Evolutionary conservation across 805 yeast species (phyloP), one percentile per base, ranked within the genome.

Genomic region (Ogataea neopini): DNA sequence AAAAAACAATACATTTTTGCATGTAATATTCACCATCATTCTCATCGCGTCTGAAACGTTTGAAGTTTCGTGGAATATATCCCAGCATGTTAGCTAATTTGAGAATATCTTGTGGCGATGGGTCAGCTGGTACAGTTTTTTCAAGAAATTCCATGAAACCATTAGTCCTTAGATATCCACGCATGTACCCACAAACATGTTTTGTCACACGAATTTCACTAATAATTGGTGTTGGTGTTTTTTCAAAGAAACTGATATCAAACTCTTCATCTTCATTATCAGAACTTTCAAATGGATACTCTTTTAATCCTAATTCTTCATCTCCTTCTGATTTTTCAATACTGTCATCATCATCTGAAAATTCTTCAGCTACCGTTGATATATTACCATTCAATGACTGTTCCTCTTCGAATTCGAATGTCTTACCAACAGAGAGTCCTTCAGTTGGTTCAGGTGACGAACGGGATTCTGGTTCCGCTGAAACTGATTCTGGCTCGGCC

Each of bases 41-140:
- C 15, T 47, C 36, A 29, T 49, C 48, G 29, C 43, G 43, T 23
- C 41, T 44, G 28, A 56, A 49, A 35, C 49, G 44, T 4, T 40
- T 48, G 6, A 36, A 40, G 39, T 60, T 44, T 19, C 56, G 56
- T 5, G 70, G 70, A 20, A 46, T 47, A 48, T 58, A 88, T 1
- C 96, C 97, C 19, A 90, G 62, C 33, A 84, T 67, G 40, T 79
- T 71, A 9, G 86, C 77, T 41, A 86, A 67, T 39, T 70, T 71
- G 25, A 81, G 61, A 3, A 87, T 71, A 54, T 84, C 84, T 13
- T 78, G 74, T 3, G 80, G 73, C 18, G 77, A 72, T 19, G 88
- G 83, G 3, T 77, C 76, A 2, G 75, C 74, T 2, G 91, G 87
- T 15, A 88, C 63, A 51, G 79, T 85, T 40, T 72, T 71, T 23